A percentile compares a stretch with the other conserved stretches of the same genome.
Evolutionary conservation across 768 basidiomycete genomes (phyloP).

Genomic region (Antrodiella citrinella): DNA sequence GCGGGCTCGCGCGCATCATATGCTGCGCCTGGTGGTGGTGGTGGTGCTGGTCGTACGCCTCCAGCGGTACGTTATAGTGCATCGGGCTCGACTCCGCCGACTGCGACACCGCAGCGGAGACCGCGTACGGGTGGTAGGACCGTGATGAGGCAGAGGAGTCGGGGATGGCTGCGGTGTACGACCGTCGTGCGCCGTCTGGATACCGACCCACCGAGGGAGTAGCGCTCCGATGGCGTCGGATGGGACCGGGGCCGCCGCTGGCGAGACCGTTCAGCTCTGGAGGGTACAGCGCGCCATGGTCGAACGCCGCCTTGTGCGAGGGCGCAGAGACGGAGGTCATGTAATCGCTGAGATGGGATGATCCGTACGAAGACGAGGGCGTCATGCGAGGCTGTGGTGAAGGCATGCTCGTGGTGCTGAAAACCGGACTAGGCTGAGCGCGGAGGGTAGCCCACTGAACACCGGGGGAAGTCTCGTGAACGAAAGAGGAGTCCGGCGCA

Average conservation of each 20-base stretch:
- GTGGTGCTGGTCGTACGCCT: constrained; percentile 18
- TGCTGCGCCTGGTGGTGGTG: too few species aligned
- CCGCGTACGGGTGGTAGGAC: constrained; percentile 29
- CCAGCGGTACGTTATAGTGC: constrained; percentile 47
- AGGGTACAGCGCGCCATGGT: constrained; percentile 45
- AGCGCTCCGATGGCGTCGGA: constrained; percentile 67
- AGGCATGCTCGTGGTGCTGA: constrained; percentile 30
- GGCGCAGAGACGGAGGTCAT: constrained; percentile 60
- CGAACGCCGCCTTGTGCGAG: constrained; percentile 60
- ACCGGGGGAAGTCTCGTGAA: constrained; percentile 21
- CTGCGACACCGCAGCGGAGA: constrained; percentile 14
- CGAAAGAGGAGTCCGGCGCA: constrained; percentile 14
- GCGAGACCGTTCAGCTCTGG: constrained; percentile 27
- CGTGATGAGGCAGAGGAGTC: constrained; percentile 25
- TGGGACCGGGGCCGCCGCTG: constrained; percentile 41
- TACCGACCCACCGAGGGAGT: constrained; percentile 56
- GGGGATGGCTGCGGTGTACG: constrained; percentile 32
- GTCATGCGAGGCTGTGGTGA: constrained; percentile 30
- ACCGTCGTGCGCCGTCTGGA: constrained; percentile 39
- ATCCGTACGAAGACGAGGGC: constrained; percentile 19
- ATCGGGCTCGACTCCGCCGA: constrained; percentile 27
- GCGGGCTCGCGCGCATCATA: constrained; percentile 2
- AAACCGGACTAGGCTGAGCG: constrained; percentile 28
- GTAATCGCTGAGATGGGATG: constrained; percentile 24
- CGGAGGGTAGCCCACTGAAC: constrained; percentile 32